Evolutionary conservation across 345 rosid species (phyloP).

Genomic region (Eucalyptus shirleyi): DNA sequence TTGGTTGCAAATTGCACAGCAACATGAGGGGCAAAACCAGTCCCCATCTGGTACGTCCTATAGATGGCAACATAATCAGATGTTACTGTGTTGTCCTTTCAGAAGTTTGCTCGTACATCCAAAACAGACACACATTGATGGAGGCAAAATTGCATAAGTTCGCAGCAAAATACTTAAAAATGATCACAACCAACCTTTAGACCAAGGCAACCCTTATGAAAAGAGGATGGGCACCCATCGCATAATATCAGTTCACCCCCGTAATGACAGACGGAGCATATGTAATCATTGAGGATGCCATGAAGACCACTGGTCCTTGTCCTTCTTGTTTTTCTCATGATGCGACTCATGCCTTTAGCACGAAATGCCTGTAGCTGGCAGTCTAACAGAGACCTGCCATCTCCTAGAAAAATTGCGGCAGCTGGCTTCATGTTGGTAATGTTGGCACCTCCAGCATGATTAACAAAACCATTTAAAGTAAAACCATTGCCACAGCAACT

Average conservation of each 20-base stretch:
- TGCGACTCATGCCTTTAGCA: background rate
- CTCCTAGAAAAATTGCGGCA: slow-evolving; percentile 47
- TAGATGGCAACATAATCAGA: background rate
- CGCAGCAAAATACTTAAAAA: background rate
- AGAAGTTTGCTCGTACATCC: background rate
- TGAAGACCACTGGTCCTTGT: slow-evolving; percentile 9
- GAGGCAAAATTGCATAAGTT: background rate
- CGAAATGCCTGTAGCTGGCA: background rate
- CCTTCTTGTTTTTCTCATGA: background rate
- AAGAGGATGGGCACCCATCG: slow-evolving; percentile 82
- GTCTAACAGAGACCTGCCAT: slow-evolving; percentile 72
- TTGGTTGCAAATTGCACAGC: slow-evolving; percentile 50
- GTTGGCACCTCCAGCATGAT: slow-evolving; percentile 25
- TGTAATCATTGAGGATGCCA: slow-evolving; percentile 33
- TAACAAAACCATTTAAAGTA: slow-evolving; percentile 34
- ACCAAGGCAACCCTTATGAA: slow-evolving; percentile 60
- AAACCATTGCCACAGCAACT: slow-evolving; percentile 45
- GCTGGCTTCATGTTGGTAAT: slow-evolving; percentile 26
- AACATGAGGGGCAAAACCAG: slow-evolving; percentile 85
- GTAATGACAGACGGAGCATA: slow-evolving; percentile 71
- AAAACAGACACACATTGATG: background rate
- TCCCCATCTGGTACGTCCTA: slow-evolving; percentile 74
- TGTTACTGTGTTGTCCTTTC: background rate
- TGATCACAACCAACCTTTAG: slow-evolving; percentile 23
- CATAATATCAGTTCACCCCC: slow-evolving; percentile 75